Conservation (phyloP, 495 filamentous ascomycete genomes). For the Aspergillus affinis region DNA sequence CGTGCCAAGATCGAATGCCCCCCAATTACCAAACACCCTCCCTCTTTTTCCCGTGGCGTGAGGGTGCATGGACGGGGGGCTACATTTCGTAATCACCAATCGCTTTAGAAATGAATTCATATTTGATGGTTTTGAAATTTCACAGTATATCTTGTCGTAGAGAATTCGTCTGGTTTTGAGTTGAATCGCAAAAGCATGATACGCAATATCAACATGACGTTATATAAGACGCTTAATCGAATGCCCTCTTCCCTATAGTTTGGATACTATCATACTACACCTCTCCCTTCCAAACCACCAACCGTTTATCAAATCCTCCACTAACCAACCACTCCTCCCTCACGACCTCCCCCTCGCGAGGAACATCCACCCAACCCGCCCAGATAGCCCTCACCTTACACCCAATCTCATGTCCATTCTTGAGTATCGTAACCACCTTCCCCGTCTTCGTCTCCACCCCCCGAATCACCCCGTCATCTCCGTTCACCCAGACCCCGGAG, state of each 20-base stretch:
- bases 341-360: slow-evolving; percentile 22
- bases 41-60: slow-evolving; percentile 57
- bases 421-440: slow-evolving; percentile 52
- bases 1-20: slow-evolving; percentile 84
- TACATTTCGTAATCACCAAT: slow-evolving; percentile 50
- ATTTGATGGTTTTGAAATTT: background rate
- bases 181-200: background rate
- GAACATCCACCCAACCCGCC: slow-evolving; percentile 52
- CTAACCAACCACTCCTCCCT: slow-evolving; percentile 60
- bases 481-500: slow-evolving; percentile 66
- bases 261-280: background rate
- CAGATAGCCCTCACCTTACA: slow-evolving; percentile 66
- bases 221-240: background rate
- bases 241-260: too few species aligned
- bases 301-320: slow-evolving; percentile 66
- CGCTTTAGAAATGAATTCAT: slow-evolving; percentile 6
- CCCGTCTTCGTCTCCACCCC: slow-evolving; percentile 63
- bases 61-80: slow-evolving; percentile 87
- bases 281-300: slow-evolving; percentile 58
- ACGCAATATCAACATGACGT: background rate
- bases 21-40: slow-evolving; percentile 91
- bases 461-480: slow-evolving; percentile 65
- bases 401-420: slow-evolving; percentile 56
- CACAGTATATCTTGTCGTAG: background rate
- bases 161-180: background rate